Base-by-base conservation (phyloP, 1,284 basidiomycete genomes). In the Xerocomus cyaneibrunnescens region DNA sequence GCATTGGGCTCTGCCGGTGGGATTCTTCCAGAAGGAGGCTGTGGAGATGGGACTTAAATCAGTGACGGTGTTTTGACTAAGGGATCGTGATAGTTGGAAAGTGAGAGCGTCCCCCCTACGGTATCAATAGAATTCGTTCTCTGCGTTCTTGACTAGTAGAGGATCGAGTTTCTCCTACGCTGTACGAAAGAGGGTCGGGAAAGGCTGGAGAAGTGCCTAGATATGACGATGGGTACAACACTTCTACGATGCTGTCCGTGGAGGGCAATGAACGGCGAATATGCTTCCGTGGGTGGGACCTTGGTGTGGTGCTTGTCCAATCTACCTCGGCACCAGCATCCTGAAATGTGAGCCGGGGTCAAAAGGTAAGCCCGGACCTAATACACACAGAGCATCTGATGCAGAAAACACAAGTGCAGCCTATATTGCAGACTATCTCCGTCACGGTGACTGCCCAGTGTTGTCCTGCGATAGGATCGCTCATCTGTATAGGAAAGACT, bases 141-240 rank as follows among this genome's bases (percentile, higher is more conserved):
- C 31, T 36, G 23, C 3, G 12, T 8, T 5, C 35, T 34, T 39
- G 45, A 47, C 28, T 5, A 16, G 27, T 21, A 7, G 32, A 14
- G 38, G 34, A 37, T 32, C 38, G 36, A 3, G 17, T 19, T 9
- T 58, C 46, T 35, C 37, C 49, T 1, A 8, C 13, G 19, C 25
- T 32, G n/a, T 68, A 68, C 13, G 57, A 58, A 37, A 64, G 64
- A 0, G 60, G 62, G 9, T 45, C 44, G 32, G 46, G 49, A 36
- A 54, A 43, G 10, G 40, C 19, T 9, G 47, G 38, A 32, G 53
- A 36, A 21, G 49, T 50, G 27, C 47, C 50, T 21, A 55, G 40
- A 48, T 53, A 61, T 32, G 60, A 59, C n/a, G 40, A 30, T n/a
- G 60, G 57, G 48, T 67, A 61, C 19, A 67, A 39, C 31, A 63